These are phyloP conservation scores for Vigna reflexopilosa DNA, from an alignment of 306 rosid species.

Conservation along the genomic window DNA sequence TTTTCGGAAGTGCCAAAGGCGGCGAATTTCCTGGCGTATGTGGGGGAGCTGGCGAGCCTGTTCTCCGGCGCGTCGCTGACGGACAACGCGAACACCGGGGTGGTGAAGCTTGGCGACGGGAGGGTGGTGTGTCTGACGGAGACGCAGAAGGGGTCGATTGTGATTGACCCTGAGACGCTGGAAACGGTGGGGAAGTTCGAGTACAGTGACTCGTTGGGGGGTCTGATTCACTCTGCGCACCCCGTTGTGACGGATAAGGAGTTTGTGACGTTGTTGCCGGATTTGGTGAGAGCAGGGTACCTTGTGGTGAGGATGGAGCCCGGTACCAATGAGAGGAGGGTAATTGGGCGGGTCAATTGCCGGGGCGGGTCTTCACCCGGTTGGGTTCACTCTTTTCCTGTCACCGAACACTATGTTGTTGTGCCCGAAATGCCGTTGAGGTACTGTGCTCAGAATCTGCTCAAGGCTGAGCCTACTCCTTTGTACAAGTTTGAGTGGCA, in stretches of 20 bases:
- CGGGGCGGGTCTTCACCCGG: conserved; percentile 75
- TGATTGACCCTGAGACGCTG: conserved; percentile 71
- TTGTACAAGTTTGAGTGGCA: conserved; percentile 92
- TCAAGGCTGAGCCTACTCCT: conserved; percentile 89
- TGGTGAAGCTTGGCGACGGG: conserved; percentile 78
- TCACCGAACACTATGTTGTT: conserved; percentile 72
- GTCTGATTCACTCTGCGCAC: conserved; percentile 90
- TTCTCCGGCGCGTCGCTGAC: conserved; percentile 86
- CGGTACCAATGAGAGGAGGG: conserved; percentile 75
- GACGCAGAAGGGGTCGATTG: conserved; percentile 89
- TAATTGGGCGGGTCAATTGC: conserved; percentile 78
- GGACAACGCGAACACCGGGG: conserved; percentile 92
- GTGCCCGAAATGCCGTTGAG: conserved; percentile 94
- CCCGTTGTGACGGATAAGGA: conserved; percentile 84
- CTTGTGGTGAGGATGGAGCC: conserved; percentile 79
- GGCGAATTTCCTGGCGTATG: conserved; percentile 65
- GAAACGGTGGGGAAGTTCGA: conserved; percentile 77
- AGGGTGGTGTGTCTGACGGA: conserved; percentile 92
- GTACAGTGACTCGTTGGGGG: conserved; percentile 83
- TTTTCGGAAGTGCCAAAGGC: conserved; percentile 88
- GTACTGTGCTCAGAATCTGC: conserved; percentile 79
- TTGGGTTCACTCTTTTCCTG: conserved; percentile 96
- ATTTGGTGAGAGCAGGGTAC: conserved; percentile 79
- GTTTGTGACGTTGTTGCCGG: conserved; percentile 80
- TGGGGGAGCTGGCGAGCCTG: conserved; percentile 76